Conservation (phyloP, 108 stramenopile genomes). For the Asterionellopsis glacialis region DNA sequence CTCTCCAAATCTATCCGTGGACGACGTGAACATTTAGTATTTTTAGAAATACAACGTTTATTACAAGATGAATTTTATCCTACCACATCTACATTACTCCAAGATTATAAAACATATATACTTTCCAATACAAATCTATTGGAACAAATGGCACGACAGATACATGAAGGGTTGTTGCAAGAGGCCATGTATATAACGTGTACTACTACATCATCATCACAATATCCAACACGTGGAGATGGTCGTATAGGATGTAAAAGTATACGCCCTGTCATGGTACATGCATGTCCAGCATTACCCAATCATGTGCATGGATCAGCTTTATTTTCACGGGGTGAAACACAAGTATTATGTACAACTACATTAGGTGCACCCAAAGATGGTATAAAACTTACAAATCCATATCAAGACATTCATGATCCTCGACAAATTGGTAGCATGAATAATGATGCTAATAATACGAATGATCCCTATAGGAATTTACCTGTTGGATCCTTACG, state of each 20-base stretch:
- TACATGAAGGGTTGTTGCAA: conserved; percentile 41
- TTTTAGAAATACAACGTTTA: conserved; percentile 18
- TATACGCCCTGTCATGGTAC: conserved; percentile 28
- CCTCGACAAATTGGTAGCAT: background rate
- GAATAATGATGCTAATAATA: background rate
- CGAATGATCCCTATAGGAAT: conserved; percentile 8
- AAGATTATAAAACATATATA: background rate
- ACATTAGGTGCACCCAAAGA: conserved; percentile 66
- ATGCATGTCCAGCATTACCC: conserved; percentile 28
- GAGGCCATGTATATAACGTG: conserved; percentile 32
- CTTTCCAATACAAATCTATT: background rate
- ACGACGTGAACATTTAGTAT: conserved; percentile 24
- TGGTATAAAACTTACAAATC: conserved; percentile 40
- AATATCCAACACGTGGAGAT: conserved; percentile 53
- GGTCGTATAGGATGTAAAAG: conserved; percentile 28
- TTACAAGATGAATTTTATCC: conserved; percentile 1
- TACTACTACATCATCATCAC: conserved; percentile 18
- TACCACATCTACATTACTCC: background rate
- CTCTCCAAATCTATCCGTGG: conserved; percentile 26
- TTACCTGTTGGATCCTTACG: conserved; percentile 57
- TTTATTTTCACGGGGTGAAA: conserved; percentile 78
- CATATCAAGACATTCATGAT: conserved; percentile 19
- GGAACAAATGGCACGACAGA: conserved; percentile 18
- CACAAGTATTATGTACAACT: conserved; percentile 77
- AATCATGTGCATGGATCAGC: conserved; percentile 77